A percentile compares a stretch with the other conserved stretches of the same genome.
These are phyloP conservation scores for Hirsutella rhossiliensis DNA, from an alignment of 2,329 filamentous ascomycete genomes.

Conservation along the genomic window DNA sequence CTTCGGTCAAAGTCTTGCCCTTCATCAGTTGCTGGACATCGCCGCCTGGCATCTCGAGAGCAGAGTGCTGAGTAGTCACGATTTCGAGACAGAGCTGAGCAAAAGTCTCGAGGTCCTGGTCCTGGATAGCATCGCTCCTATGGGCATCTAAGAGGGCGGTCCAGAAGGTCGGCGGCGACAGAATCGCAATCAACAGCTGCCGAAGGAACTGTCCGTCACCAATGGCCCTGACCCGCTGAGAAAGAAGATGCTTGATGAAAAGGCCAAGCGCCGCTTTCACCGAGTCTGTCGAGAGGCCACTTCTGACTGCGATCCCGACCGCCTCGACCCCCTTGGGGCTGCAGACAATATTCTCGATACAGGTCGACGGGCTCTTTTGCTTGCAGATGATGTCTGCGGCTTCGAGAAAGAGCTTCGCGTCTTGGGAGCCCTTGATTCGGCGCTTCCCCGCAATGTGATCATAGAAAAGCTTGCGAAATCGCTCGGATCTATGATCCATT, in stretches of 20 bases:
- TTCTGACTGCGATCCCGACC: constrained; percentile 4
- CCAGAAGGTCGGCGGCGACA: constrained; percentile 7
- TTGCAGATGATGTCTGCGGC: constrained; percentile 3
- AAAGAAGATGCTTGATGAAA: constrained; percentile 3
- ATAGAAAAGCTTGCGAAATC: constrained; percentile 2
- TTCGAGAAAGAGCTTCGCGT: constrained; percentile 8
- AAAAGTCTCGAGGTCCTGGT: constrained; percentile 3
- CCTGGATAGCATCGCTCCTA: not conserved
- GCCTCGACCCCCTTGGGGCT: constrained; percentile 2
- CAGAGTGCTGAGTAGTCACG: not conserved
- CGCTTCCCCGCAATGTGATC: constrained; percentile 3
- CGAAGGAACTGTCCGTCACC: constrained; percentile 5
- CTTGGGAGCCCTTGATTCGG: constrained; percentile 3
- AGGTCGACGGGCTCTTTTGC: constrained; percentile 2
- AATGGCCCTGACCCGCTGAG: constrained; percentile 3
- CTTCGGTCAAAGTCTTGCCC: constrained; percentile 10
- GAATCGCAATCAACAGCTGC: constrained; percentile 2
- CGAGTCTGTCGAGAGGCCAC: constrained; percentile 2
- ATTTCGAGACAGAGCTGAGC: constrained; percentile 8
- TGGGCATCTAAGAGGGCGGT: constrained; percentile 1
- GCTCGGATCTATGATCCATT: not conserved
- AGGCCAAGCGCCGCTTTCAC: constrained; percentile 1
- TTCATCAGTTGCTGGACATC: constrained; percentile 14
- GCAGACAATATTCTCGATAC: constrained; percentile 5
- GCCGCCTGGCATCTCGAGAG: not conserved